Evolutionary conservation across 2,329 filamentous ascomycete genomes (phyloP).

Genomic region (Dryadomyces quercus-mongolicae): DNA sequence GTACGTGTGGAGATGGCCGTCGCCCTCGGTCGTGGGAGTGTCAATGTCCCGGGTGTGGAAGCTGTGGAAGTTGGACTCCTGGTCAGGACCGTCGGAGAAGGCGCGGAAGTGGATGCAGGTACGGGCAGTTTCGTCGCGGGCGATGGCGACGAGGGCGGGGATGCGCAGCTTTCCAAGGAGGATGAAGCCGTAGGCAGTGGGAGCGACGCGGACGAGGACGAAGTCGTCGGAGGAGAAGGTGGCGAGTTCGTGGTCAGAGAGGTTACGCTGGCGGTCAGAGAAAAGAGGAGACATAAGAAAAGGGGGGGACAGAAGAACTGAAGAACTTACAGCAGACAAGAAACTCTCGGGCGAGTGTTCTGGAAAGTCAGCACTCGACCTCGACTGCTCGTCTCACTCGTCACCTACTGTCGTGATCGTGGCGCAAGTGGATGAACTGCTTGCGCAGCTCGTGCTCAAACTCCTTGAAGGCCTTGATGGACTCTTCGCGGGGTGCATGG

Average conservation of each 20-base stretch:
- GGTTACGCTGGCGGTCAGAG: constrained; percentile 12
- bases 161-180: constrained; percentile 37
- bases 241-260: constrained; percentile 26
- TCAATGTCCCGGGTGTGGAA: constrained; percentile 34
- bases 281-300: constrained; percentile 4
- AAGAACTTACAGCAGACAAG: background rate
- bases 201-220: constrained; percentile 29
- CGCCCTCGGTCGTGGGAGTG: constrained; percentile 19
- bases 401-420: constrained; percentile 29
- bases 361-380: background rate
- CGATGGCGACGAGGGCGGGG: constrained; percentile 23
- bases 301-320: background rate
- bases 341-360: background rate
- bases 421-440: constrained; percentile 34
- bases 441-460: constrained; percentile 39
- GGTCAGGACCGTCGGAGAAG: constrained; percentile 29
- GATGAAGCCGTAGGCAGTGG: constrained; percentile 34
- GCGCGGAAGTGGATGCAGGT: constrained; percentile 35
- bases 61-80: constrained; percentile 29
- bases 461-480: constrained; percentile 35
- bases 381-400: background rate
- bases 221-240: constrained; percentile 27
- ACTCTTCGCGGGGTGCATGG: constrained; percentile 37
- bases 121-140: constrained; percentile 12
- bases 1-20: constrained; percentile 23